Evolutionary conservation across 495 filamentous ascomycete species (phyloP).

Genomic region (Tuber umbilicatum): DNA sequence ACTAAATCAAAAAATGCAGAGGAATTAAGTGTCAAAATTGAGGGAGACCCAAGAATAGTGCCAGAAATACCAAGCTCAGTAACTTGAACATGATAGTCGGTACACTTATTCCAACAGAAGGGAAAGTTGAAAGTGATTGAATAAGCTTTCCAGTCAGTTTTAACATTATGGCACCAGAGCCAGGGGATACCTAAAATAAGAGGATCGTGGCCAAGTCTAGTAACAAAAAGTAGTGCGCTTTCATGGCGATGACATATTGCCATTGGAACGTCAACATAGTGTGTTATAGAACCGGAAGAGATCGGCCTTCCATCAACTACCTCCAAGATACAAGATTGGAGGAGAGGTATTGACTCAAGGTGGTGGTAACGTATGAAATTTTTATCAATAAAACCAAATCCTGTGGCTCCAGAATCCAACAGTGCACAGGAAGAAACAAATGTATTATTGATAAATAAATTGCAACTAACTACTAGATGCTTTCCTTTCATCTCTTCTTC

Average conservation of each 20-base stretch:
- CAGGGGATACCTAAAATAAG: neutral
- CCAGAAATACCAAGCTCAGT: neutral
- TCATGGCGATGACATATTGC: neutral
- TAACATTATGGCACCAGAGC: neutral
- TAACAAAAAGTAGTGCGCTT: neutral
- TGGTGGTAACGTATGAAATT: too few relatives aligned
- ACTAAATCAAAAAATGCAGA: neutral
- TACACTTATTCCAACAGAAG: neutral
- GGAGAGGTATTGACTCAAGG: neutral
- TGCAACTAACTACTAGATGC: too few relatives aligned
- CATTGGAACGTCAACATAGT: neutral
- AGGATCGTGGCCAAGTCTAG: neutral
- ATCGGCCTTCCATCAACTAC: neutral
- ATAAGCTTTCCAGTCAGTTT: neutral
- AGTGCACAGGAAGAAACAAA: too few relatives aligned
- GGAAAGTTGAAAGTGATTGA: neutral
- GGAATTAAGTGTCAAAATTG: neutral
- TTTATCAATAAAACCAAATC: too few relatives aligned
- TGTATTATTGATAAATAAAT: too few relatives aligned
- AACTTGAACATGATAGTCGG: neutral
- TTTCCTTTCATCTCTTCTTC: too few relatives aligned
- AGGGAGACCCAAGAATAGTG: neutral
- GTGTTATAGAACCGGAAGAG: neutral
- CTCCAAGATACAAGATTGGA: neutral
- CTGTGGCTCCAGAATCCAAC: too few relatives aligned